phyloP scores from a whole-genome alignment of 495 filamentous ascomycete genomes.

The Penicillium soppii region DNA sequence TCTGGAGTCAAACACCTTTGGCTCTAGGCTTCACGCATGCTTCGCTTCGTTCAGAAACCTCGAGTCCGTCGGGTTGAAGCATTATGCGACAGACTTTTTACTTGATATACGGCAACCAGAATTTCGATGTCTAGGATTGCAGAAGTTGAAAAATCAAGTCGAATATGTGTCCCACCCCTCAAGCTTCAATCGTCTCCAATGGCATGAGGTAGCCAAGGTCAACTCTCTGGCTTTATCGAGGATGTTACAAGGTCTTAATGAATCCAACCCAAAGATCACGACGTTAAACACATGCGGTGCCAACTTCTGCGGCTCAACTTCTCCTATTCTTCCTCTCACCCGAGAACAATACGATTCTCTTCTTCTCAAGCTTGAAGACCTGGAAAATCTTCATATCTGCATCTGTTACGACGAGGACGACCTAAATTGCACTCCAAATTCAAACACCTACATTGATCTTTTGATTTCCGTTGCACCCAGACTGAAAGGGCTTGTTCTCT shows the following conservation, averaged over 20 bases:
- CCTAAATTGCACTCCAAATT: neutral
- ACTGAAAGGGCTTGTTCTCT: neutral
- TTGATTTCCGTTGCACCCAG: neutral
- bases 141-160: neutral
- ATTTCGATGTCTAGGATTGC: neutral
- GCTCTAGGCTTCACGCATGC: neutral
- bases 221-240: conserved; percentile 3
- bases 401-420: neutral
- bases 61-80: neutral
- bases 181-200: neutral
- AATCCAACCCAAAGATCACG: neutral
- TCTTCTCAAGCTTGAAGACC: neutral
- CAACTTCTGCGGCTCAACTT: neutral
- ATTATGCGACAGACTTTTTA: conserved; percentile 1
- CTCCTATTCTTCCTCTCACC: neutral
- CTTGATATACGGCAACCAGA: neutral
- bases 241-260: neutral
- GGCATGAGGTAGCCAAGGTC: neutral
- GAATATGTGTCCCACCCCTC: neutral
- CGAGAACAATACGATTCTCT: conserved; percentile 2
- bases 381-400: conserved; percentile 6
- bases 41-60: neutral
- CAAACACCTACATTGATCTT: neutral
- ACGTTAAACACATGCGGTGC: neutral
- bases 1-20: too few relatives aligned